Conservation (phyloP, 2,329 filamentous ascomycete genomes). For the Colletotrichum eleusines region DNA sequence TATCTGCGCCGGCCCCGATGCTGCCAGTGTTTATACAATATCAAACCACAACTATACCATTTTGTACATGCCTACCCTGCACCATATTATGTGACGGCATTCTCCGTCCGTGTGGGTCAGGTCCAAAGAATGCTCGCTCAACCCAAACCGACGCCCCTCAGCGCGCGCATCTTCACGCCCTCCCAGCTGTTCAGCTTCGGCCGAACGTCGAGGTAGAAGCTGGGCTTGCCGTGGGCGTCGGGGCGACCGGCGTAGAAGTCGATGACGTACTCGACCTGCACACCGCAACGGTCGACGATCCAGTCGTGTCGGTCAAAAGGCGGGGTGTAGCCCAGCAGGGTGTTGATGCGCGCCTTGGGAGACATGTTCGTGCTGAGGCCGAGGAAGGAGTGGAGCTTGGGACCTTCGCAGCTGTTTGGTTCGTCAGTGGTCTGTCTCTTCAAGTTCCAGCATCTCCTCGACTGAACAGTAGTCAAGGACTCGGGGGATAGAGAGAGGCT, state of each 20-base stretch:
- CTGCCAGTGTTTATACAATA: background rate
- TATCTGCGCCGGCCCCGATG: slow-evolving; percentile 8
- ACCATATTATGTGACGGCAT: background rate
- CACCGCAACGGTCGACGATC: slow-evolving; percentile 93
- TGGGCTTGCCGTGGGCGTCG: slow-evolving; percentile 57
- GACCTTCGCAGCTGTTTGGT: slow-evolving; percentile 71
- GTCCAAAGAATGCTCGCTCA: slow-evolving; percentile 47
- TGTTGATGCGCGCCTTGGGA: slow-evolving; percentile 86
- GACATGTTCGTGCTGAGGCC: slow-evolving; percentile 79
- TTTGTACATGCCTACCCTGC: background rate
- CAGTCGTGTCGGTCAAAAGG: slow-evolving; percentile 98
- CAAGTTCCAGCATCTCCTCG: background rate
- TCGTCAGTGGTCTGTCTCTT: background rate
- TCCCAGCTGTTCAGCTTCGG: slow-evolving; percentile 78
- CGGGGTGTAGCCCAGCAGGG: slow-evolving; percentile 85
- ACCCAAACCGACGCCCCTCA: slow-evolving; percentile 63
- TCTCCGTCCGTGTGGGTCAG: no score
- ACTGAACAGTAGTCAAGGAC: background rate
- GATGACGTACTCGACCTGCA: slow-evolving; percentile 91
- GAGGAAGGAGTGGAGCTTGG: slow-evolving; percentile 84
- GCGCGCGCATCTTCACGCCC: slow-evolving; percentile 74
- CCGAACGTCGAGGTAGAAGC: slow-evolving; percentile 76
- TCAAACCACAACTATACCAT: background rate
- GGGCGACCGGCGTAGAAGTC: slow-evolving; percentile 90
- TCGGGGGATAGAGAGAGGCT: slow-evolving; percentile 43